A percentile compares a stretch with the other conserved stretches of the same genome.
Evolutionary conservation across 768 basidiomycete genomes (phyloP).

Genomic region (Suillus cothurnatus): DNA sequence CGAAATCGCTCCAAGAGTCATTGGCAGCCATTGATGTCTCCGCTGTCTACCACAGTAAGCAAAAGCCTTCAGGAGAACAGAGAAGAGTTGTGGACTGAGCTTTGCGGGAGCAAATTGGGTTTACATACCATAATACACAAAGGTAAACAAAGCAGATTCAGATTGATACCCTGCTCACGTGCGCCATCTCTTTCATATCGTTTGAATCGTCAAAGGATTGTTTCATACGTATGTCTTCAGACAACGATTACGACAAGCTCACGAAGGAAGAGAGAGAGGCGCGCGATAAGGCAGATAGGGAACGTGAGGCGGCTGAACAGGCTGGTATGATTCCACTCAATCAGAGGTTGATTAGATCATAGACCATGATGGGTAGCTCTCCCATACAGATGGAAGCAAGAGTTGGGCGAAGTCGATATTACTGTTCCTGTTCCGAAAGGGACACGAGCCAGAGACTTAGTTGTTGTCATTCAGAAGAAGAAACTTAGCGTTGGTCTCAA

Average conservation of each 20-base stretch:
- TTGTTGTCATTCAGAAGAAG: slow-evolving; percentile 76
- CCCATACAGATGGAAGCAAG: slow-evolving; percentile 92
- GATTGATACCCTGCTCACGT: slow-evolving; percentile 26
- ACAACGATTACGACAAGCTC: slow-evolving; percentile 74
- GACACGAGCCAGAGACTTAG: slow-evolving; percentile 77
- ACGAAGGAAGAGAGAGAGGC: slow-evolving; percentile 73
- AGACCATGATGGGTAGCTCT: slow-evolving; percentile 53
- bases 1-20: slow-evolving; percentile 73
- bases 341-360: slow-evolving; percentile 24
- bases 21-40: slow-evolving; percentile 55
- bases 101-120: slow-evolving; percentile 18
- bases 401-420: slow-evolving; percentile 85
- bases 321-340: slow-evolving; percentile 57
- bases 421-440: slow-evolving; percentile 84
- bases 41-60: slow-evolving; percentile 10
- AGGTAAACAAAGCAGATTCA: slow-evolving; percentile 28
- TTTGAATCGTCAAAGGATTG: slow-evolving; percentile 8
- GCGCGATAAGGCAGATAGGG: slow-evolving; percentile 68
- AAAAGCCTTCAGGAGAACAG: slow-evolving; percentile 15
- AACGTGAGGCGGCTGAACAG: slow-evolving; percentile 78
- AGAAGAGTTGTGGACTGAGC: slow-evolving; percentile 11
- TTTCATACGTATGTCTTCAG: slow-evolving; percentile 33
- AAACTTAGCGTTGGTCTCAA: slow-evolving; percentile 84
- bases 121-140: slow-evolving; percentile 33
- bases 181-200: slow-evolving; percentile 22